These are phyloP conservation scores for Eucalyptus tenuipes DNA, from an alignment of 345 rosid genomes.

Conservation along the genomic window DNA sequence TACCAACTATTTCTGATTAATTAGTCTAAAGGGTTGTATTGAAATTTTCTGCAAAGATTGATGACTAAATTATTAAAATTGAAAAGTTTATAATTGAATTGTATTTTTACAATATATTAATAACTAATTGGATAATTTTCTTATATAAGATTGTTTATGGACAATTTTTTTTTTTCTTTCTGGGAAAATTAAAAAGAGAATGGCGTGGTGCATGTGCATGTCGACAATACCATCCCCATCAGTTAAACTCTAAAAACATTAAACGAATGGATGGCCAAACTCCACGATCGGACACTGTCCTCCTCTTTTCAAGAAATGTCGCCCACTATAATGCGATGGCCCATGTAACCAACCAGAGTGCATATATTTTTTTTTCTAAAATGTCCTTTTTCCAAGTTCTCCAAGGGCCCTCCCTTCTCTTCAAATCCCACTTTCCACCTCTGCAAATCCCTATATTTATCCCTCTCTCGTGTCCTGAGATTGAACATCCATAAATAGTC, in stretches of 20 bases:
- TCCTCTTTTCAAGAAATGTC: constrained; percentile 4
- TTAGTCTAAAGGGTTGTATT: background rate
- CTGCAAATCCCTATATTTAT: background rate
- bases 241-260: background rate
- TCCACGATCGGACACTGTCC: constrained; percentile 13
- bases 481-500: background rate
- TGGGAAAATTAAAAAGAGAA: background rate
- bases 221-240: background rate
- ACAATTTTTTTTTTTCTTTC: background rate
- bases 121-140: no score
- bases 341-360: background rate
- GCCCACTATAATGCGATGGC: background rate
- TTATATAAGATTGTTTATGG: background rate
- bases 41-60: background rate
- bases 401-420: background rate
- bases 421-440: background rate
- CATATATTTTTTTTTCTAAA: no score
- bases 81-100: background rate
- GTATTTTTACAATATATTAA: background rate
- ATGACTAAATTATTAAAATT: background rate
- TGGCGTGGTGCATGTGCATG: background rate
- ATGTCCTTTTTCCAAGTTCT: background rate
- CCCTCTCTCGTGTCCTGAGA: background rate
- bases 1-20: background rate
- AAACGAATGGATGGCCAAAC: constrained; percentile 19